phyloP scores from a whole-genome alignment of 2,329 filamentous ascomycete genomes.

The Coniochaeta prunicola region DNA sequence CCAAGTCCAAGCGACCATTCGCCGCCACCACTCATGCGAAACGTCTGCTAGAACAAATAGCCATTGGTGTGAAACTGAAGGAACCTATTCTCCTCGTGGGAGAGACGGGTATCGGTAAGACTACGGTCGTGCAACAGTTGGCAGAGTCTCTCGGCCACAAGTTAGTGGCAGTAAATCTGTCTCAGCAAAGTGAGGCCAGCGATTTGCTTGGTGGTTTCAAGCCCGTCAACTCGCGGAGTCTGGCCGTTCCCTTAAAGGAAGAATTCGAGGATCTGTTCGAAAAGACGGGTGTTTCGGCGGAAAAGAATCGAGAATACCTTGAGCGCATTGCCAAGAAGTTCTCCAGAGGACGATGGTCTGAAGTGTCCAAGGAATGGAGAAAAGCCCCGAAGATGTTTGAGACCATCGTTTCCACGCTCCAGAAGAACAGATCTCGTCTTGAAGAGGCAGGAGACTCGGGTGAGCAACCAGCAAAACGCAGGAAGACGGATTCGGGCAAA shows the following conservation, averaged over 20 bases:
- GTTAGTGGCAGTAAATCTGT: constrained; percentile 88
- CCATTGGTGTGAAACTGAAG: constrained; percentile 71
- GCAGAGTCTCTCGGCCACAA: constrained; percentile 78
- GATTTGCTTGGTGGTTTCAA: constrained; percentile 96
- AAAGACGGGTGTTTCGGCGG: constrained; percentile 74
- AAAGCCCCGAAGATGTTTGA: constrained; percentile 86
- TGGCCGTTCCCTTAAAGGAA: constrained; percentile 85
- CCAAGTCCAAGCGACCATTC: constrained; percentile 60
- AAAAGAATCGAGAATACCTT: constrained; percentile 82
- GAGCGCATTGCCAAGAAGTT: constrained; percentile 74
- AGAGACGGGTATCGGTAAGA: constrained; percentile 98
- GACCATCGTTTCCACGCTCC: constrained; percentile 53
- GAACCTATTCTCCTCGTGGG: constrained; percentile 94
- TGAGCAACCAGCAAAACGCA: constrained; percentile 61
- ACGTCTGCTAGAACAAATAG: constrained; percentile 79
- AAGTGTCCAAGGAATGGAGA: constrained; percentile 77
- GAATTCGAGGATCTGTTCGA: constrained; percentile 88
- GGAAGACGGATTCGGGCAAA: constrained; percentile 56
- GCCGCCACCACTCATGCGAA: constrained; percentile 83
- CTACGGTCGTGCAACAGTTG: constrained; percentile 88
- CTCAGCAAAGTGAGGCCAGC: constrained; percentile 95
- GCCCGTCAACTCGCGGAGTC: constrained; percentile 80
- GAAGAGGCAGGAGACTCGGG: constrained; percentile 25
- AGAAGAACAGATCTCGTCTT: constrained; percentile 33
- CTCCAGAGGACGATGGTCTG: constrained; percentile 79